Evolutionary conservation across 306 rosid genomes (phyloP), one percentile per base, ranked within the genome.

Genomic region (Rubus parviflorus): DNA sequence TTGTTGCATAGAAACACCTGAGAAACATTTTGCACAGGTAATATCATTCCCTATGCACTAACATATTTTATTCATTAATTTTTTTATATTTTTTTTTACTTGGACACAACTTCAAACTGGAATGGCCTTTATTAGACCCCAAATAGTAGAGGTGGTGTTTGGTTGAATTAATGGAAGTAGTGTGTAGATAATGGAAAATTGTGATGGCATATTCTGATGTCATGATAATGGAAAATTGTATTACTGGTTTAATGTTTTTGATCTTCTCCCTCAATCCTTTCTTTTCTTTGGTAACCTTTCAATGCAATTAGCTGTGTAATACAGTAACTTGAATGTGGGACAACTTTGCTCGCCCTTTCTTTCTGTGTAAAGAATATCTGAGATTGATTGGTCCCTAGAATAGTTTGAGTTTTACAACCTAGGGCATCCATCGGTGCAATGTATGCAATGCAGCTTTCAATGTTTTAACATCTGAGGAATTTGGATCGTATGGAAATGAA

Each of bases 21-120:
- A 90, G 86, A 87, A 88, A 81, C 95, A 96, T 85, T 96, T 96
- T 80, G 99, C 99, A 5, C 78, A 85, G 99, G 99, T 96, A 76
- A 77, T 38, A 40, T 42, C 62, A 37, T 42, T 68, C 73, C 79
- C 38, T 37, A 15, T 19, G 19, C 10, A 25, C 23, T 41, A 70
- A 52, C 37, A 12, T 47, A 35, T 12, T 45, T 8, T 43, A 16
- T 25, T 25, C 30, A 46, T 37, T 40, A n/a, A n/a, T n/a, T n/a
- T n/a, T n/a, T n/a, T n/a, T n/a, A n/a, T n/a, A 42, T 38, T 25
- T 37, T 20, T 30, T 45, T 14, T 75, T 47, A 12, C 19, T 45
- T 15, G 14, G 72, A 46, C 15, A 45, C 13, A 42, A 46, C 51
- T 66, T 66, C 51, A 45, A 41, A 40, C 35, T 10, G 76, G 46